These are phyloP conservation scores for Cardiosporidium cionae DNA, from an alignment of 169 alveolate genomes.

Conservation along the genomic window DNA sequence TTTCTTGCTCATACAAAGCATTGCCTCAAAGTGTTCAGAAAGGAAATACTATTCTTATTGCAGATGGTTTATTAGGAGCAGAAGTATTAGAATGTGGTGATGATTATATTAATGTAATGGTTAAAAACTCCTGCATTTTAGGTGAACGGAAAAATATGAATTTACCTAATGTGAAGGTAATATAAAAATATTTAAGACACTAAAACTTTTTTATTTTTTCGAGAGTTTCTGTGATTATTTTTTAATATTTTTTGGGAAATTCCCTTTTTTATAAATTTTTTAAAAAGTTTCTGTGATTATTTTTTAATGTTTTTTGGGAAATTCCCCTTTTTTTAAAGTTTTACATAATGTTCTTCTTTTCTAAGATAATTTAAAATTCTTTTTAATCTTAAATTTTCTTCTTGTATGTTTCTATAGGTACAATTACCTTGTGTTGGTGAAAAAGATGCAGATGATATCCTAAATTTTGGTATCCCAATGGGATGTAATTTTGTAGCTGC, in stretches of 20 bases:
- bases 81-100: constrained; percentile 62
- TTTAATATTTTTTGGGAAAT: background rate
- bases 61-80: constrained; percentile 90
- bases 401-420: constrained; percentile 4
- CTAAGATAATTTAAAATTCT: too few species aligned
- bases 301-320: too few species aligned
- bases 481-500: constrained; percentile 90
- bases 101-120: constrained; percentile 74
- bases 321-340: too few species aligned
- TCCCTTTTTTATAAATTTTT: too few species aligned
- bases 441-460: constrained; percentile 90
- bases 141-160: constrained; percentile 97
- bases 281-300: too few species aligned
- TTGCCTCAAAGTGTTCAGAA: constrained; percentile 85
- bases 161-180: constrained; percentile 92
- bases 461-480: constrained; percentile 91
- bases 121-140: constrained; percentile 79
- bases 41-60: constrained; percentile 85
- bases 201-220: too few species aligned
- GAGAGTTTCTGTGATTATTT: background rate
- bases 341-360: too few species aligned
- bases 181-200: too few species aligned
- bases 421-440: constrained; percentile 94
- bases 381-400: background rate
- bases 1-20: constrained; percentile 85